These are phyloP conservation scores for Buddleja alternifolia DNA, from an alignment of 257 asterid genomes.

Conservation along the genomic window DNA sequence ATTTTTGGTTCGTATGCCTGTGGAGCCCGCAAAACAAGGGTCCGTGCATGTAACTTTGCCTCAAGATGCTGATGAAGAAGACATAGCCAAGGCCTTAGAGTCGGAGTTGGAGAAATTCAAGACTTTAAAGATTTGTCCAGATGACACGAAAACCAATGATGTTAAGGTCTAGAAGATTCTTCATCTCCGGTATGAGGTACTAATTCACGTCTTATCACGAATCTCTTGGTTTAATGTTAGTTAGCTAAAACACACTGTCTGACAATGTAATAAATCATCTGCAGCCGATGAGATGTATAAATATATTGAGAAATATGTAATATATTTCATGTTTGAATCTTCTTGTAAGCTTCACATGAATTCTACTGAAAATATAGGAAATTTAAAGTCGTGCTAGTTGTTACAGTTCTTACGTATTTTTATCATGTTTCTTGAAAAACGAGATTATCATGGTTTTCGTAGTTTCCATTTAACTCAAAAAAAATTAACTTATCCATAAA, in stretches of 20 bases:
- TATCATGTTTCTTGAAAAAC: not conserved
- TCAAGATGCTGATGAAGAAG: conserved; percentile 54
- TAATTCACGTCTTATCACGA: not conserved
- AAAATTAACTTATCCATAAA: too few relatives aligned
- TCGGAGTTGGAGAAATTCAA: conserved; percentile 57
- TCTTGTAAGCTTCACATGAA: not conserved
- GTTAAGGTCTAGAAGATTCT: conserved; percentile 21
- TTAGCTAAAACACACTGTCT: not conserved
- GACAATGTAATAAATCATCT: not conserved
- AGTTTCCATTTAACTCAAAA: too few relatives aligned
- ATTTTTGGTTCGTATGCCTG: conserved; percentile 31
- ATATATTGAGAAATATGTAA: not conserved
- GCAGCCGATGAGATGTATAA: too few relatives aligned
- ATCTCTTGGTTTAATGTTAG: conserved; percentile 21
- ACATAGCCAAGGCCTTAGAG: conserved; percentile 53
- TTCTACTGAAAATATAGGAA: conserved; percentile 25
- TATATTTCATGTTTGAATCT: conserved; percentile 8
- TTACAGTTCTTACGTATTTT: not conserved
- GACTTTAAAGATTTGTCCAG: conserved; percentile 37
- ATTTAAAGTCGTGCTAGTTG: not conserved
- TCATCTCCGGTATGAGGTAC: conserved; percentile 19
- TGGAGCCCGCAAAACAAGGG: conserved; percentile 54
- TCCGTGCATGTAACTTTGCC: conserved; percentile 75
- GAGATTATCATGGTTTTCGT: not conserved
- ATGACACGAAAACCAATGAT: conserved; percentile 34